Percentiles rank a stretch among this genome's conserved stretches.
phyloP scores from a whole-genome alignment of 768 basidiomycete species.

The Amanita jacksonii region DNA sequence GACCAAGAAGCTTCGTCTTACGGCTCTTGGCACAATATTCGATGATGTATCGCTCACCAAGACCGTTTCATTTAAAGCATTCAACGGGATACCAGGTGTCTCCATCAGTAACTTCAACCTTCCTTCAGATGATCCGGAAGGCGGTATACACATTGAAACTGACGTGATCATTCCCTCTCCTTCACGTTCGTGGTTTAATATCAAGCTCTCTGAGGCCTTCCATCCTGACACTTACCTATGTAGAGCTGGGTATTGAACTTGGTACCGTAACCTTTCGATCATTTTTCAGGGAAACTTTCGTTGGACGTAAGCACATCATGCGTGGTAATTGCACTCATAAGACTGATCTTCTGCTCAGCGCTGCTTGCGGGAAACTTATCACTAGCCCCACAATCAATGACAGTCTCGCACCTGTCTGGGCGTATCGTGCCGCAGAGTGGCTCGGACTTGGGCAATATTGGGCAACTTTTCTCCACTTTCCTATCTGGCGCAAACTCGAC shows the following conservation, averaged over 20 bases:
- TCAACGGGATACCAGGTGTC: constrained; percentile 61
- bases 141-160: constrained; percentile 63
- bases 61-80: constrained; percentile 54
- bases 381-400: constrained; percentile 38
- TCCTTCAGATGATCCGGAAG: constrained; percentile 56
- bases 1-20: constrained; percentile 50
- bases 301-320: constrained; percentile 51
- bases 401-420: constrained; percentile 47
- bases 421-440: constrained; percentile 56
- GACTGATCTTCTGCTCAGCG: constrained; percentile 27
- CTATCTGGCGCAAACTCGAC: constrained; percentile 56
- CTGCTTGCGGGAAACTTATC: constrained; percentile 39
- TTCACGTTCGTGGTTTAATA: constrained; percentile 39
- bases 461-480: constrained; percentile 57
- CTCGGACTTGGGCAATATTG: constrained; percentile 40
- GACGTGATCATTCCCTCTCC: constrained; percentile 57
- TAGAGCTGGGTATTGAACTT: constrained; percentile 65
- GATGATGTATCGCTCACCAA: constrained; percentile 55
- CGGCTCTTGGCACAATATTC: constrained; percentile 61
- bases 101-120: constrained; percentile 64
- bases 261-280: constrained; percentile 60
- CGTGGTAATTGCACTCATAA: not conserved
- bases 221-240: constrained; percentile 12
- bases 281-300: constrained; percentile 42
- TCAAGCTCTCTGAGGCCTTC: not conserved